Conservation (phyloP, 768 basidiomycete genomes). For the Gautieria morchelliformis region DNA sequence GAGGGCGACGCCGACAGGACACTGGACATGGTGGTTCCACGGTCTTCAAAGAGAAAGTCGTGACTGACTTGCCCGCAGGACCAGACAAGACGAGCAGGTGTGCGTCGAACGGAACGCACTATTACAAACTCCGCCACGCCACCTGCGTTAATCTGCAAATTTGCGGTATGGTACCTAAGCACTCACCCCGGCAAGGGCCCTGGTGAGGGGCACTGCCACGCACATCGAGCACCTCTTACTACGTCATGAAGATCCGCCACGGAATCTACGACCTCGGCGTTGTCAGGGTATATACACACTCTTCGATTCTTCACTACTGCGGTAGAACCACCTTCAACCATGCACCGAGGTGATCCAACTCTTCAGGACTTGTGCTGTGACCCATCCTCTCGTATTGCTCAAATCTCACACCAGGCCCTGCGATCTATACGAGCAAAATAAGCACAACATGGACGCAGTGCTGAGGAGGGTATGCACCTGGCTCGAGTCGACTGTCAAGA, state of each 20-base stretch:
- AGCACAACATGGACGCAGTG: conserved; percentile 4
- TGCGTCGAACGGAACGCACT: neutral
- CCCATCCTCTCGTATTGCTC: conserved; percentile 56
- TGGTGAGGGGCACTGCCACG: neutral
- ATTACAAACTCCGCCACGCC: conserved; percentile 6
- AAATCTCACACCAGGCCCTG: conserved; percentile 51
- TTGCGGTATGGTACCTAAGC: no score
- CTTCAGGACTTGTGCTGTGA: conserved; percentile 55
- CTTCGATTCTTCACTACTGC: neutral
- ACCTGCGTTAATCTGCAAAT: neutral
- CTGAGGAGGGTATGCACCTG: conserved; percentile 19
- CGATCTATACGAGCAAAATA: conserved; percentile 7
- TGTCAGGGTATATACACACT: neutral
- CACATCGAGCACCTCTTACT: neutral
- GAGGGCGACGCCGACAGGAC: conserved; percentile 1
- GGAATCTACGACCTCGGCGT: neutral
- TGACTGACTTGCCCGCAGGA: neutral
- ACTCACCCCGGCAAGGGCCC: neutral
- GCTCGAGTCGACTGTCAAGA: conserved; percentile 31
- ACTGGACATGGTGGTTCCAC: neutral
- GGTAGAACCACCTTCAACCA: conserved; percentile 62
- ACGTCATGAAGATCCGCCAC: neutral
- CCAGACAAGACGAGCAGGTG: neutral
- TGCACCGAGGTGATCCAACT: conserved; percentile 57
- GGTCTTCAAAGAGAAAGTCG: neutral